Evolutionary conservation across 805 yeast species (phyloP), one percentile per base, ranked within the genome.

Genomic region (Cyberlindnera veronae): DNA sequence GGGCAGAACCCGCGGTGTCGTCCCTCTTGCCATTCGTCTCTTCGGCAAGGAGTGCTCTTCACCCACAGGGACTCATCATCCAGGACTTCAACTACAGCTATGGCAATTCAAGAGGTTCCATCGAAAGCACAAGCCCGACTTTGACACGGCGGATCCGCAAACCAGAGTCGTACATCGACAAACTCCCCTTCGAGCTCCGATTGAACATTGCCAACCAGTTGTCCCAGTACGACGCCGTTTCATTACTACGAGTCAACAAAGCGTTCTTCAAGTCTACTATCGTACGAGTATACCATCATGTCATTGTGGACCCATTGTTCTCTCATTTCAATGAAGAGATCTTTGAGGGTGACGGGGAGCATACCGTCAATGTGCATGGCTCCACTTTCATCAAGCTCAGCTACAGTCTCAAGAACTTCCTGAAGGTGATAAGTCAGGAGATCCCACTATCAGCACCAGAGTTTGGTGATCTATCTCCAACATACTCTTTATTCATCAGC

Each of bases 321-420:
- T 63, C 74, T 4, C 69, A 67, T 42, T 57, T 67, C 39, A 57
- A 57, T 32, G 68, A 52, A 41, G 67, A 59, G 26, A 64, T 68
- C 36, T 60, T 57, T 38, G 57, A 48, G 18, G 37, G 37, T 62
- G 63, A 44, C 48, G 45, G 37, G 44, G 42, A 16, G 45, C 3
- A 19, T 11, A 1, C 12, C 11, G 37, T 34, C 21, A 45, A 21
- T 26, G 39, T 43, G 8, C 21, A 23, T 7, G 30, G 23, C 13
- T 30, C 30, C 16, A 48, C 66, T 3, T 68, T 58, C 44, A 61
- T 71, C 41, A 68, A 66, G 37, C 59, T 64, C 43, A 56, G 64
- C 12, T 68, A 63, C 54, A 69, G 62, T 37, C 59, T 72, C 36
- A 67, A 68, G 46, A 56, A 53, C 32, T 64, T 71, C 30, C 48